These are phyloP conservation scores for Syzygium malaccense DNA, from an alignment of 441 rosid species.

Conservation along the genomic window DNA sequence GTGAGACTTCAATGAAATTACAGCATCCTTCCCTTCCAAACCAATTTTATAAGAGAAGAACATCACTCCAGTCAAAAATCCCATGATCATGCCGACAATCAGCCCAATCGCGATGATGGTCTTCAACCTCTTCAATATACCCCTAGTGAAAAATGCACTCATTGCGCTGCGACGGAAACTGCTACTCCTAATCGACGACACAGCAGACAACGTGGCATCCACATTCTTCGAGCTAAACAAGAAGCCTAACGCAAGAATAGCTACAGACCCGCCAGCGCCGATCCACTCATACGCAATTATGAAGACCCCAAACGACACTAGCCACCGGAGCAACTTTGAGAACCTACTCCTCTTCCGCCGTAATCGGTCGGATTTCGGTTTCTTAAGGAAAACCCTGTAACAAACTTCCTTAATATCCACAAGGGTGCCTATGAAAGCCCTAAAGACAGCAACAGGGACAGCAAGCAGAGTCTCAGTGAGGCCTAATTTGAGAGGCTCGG, in stretches of 20 bases:
- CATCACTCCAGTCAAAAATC: conserved; percentile 49
- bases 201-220: conserved; percentile 59
- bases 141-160: conserved; percentile 69
- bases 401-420: conserved; percentile 61
- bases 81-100: conserved; percentile 75
- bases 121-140: conserved; percentile 62
- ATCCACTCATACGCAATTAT: conserved; percentile 69
- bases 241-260: conserved; percentile 61
- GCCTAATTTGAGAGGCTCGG: conserved; percentile 64
- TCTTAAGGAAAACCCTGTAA: conserved; percentile 46
- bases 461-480: conserved; percentile 88
- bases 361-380: conserved; percentile 26
- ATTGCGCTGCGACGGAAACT: conserved; percentile 52
- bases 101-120: conserved; percentile 82
- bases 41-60: conserved; percentile 94
- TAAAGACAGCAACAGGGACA: conserved; percentile 64
- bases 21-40: conserved; percentile 90
- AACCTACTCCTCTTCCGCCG: conserved; percentile 49
- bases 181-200: conserved; percentile 50
- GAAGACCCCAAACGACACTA: conserved; percentile 72
- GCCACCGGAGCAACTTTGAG: conserved; percentile 62
- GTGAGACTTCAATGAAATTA: conserved; percentile 70
- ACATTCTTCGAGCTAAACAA: conserved; percentile 53
- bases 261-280: conserved; percentile 61
- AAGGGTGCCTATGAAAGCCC: conserved; percentile 66